A percentile compares a stretch with the other conserved stretches of the same genome.
phyloP scores from a whole-genome alignment of 2,329 filamentous ascomycete genomes.

The Septoria linicola region DNA sequence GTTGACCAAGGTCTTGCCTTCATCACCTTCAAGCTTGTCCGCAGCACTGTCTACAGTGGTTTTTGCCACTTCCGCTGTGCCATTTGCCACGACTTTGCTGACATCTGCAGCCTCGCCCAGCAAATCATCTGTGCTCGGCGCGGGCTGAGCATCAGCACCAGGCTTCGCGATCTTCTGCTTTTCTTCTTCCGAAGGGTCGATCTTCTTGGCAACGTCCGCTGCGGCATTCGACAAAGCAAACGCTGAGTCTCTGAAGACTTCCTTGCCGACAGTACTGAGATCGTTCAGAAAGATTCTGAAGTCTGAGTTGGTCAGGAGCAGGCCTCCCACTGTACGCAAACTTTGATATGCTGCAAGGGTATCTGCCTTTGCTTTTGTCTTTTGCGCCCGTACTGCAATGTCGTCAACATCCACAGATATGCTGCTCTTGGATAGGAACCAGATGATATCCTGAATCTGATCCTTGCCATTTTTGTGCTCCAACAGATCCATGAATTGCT shows the following conservation, averaged over 20 bases:
- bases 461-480: slow-evolving; percentile 79
- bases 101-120: slow-evolving; percentile 48
- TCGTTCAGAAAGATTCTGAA: slow-evolving; percentile 85
- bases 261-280: slow-evolving; percentile 71
- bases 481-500: slow-evolving; percentile 77
- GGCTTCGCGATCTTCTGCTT: slow-evolving; percentile 55
- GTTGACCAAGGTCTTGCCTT: slow-evolving; percentile 69
- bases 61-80: slow-evolving; percentile 48
- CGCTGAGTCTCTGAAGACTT: slow-evolving; percentile 85
- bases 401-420: slow-evolving; percentile 67
- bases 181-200: slow-evolving; percentile 67
- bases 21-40: slow-evolving; percentile 70
- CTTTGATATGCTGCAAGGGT: slow-evolving; percentile 75
- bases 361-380: slow-evolving; percentile 67
- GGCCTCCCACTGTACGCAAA: slow-evolving; percentile 74
- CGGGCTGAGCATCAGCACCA: slow-evolving; percentile 50
- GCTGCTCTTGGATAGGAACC: slow-evolving; percentile 75
- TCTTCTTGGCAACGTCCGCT: slow-evolving; percentile 67
- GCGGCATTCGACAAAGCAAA: slow-evolving; percentile 75
- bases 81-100: slow-evolving; percentile 47
- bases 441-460: slow-evolving; percentile 88
- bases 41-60: slow-evolving; percentile 69
- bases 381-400: slow-evolving; percentile 59
- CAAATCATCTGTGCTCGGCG: slow-evolving; percentile 63
- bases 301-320: slow-evolving; percentile 87